Conservation (phyloP, 2,329 filamentous ascomycete genomes). For the Trichoderma atroviride region DNA sequence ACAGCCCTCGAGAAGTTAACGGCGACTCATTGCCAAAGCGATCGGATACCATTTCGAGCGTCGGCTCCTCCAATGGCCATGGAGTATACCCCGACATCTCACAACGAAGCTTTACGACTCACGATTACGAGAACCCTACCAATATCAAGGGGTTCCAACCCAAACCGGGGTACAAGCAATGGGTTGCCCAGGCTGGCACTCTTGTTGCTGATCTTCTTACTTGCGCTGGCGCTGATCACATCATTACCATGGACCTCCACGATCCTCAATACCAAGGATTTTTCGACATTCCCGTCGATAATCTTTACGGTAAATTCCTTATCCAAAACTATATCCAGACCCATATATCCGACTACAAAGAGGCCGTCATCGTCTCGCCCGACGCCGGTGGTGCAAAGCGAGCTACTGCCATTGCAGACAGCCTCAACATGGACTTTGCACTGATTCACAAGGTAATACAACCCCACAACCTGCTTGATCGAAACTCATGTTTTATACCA, state of each 20-base stretch:
- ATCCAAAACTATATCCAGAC: slow-evolving; percentile 73
- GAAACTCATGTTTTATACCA: slow-evolving; percentile 45
- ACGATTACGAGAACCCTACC: slow-evolving; percentile 64
- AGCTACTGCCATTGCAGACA: slow-evolving; percentile 92
- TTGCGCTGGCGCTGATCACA: slow-evolving; percentile 93
- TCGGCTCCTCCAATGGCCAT: slow-evolving; percentile 42
- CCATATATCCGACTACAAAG: slow-evolving; percentile 80
- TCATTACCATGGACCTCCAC: slow-evolving; percentile 97
- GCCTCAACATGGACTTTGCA: slow-evolving; percentile 90
- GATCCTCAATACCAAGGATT: slow-evolving; percentile 98
- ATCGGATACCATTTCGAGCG: slow-evolving; percentile 42
- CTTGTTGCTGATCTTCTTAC: slow-evolving; percentile 92
- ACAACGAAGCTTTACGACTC: slow-evolving; percentile 59
- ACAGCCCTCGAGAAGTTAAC: slow-evolving; percentile 37
- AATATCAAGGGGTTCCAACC: slow-evolving; percentile 66
- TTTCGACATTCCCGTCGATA: slow-evolving; percentile 98
- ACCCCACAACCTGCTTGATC: slow-evolving; percentile 40
- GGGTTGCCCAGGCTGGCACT: slow-evolving; percentile 96
- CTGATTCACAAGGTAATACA: slow-evolving; percentile 85
- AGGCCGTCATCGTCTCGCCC: slow-evolving; percentile 91
- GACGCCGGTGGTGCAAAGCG: slow-evolving; percentile 97
- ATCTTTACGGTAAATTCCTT: slow-evolving; percentile 83
- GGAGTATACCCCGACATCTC: slow-evolving; percentile 46
- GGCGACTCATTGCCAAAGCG: slow-evolving; percentile 41
- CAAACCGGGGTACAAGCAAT: slow-evolving; percentile 94